Percentiles rank a stretch among this genome's conserved stretches.
Conservation (phyloP, 1,284 basidiomycete species). For the Pterula multifida region DNA sequence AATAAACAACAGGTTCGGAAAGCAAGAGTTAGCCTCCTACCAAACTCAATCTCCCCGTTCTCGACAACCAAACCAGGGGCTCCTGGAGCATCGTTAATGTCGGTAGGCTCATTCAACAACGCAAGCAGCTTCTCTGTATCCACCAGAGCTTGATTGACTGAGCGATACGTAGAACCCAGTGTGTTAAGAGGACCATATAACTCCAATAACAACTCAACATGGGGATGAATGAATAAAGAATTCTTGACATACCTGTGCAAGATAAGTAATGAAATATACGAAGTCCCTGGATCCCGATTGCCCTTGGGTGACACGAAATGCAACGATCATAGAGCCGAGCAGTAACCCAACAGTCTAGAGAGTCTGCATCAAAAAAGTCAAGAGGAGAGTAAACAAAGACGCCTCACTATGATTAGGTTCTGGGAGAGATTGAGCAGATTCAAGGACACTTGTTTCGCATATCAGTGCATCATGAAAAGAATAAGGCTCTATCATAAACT, state of each 20-base stretch:
- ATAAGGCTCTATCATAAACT: slow-evolving; percentile 14
- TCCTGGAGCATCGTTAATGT: slow-evolving; percentile 70
- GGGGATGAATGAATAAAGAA: neutral
- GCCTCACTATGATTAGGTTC: slow-evolving; percentile 63
- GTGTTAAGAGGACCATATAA: slow-evolving; percentile 66
- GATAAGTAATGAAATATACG: slow-evolving; percentile 71
- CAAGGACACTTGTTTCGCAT: slow-evolving; percentile 38
- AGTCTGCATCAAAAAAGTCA: slow-evolving; percentile 6
- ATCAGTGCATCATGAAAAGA: slow-evolving; percentile 7
- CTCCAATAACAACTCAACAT: slow-evolving; percentile 19
- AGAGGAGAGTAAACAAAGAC: neutral
- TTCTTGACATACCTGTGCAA: slow-evolving; percentile 46
- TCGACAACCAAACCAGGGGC: slow-evolving; percentile 66
- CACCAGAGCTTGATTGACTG: slow-evolving; percentile 63
- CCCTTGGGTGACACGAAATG: slow-evolving; percentile 45
- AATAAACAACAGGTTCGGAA: slow-evolving; percentile 6
- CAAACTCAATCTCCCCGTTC: slow-evolving; percentile 76
- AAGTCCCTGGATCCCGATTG: slow-evolving; percentile 44
- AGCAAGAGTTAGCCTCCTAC: slow-evolving; percentile 25
- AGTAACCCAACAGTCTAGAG: slow-evolving; percentile 60
- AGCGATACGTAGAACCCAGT: slow-evolving; percentile 63
- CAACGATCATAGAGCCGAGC: slow-evolving; percentile 68
- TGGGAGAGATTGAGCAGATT: slow-evolving; percentile 68
- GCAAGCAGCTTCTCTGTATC: slow-evolving; percentile 72
- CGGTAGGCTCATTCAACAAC: slow-evolving; percentile 65